Base-by-base conservation (phyloP, 176 grass and related monocot species). In the Areca catechu region DNA sequence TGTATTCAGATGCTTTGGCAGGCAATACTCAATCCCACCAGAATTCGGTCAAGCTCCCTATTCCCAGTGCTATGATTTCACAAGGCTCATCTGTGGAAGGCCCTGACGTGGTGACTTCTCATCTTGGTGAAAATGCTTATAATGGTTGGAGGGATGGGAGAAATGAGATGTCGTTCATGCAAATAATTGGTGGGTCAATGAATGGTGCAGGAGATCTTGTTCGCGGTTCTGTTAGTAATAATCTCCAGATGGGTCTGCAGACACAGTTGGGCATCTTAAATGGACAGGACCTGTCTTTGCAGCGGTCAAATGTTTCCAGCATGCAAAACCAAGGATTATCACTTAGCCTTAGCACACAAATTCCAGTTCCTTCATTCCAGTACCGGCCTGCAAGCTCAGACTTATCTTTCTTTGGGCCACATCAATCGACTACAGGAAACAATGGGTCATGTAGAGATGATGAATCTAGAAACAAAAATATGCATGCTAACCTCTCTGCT, bases 341-440 rank as follows among this genome's bases (percentile, higher is more conserved):
- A 16, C 83, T 91, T 24, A 91, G 92, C 69, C 83, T 97, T 7
- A 62, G 86, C 53, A 60, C 75, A 28, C 92, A 97, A n/a, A 80
- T 97, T 53, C 77, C 86, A 5, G 54, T 88, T 52, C 80, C 92
- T 20, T 71, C 82, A 4, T 87, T 91, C 64, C 92, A 91, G 77
- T 97, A 88, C 53, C 68, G 61, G 0, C 72, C 61, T 15, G 51
- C 74, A 5, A 80, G 55, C 69, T 56, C 69, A 49, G 71, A 62
- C 24, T 51, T 74, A 20, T 58, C 82, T 63, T 65, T 74, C 59
- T 59, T 77, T 5, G 72, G 67, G 30, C 71, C 77, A 60, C 68
- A 68, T 81, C 79, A 80, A 25, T 5, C 73, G 30, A 15, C 72
- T 49, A 34, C 67, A 55, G 53, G 65, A 49, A 82, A 59, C 77